A percentile compares a stretch with the other conserved stretches of the same genome.
These are phyloP conservation scores for Inga laurina DNA, from an alignment of 306 rosid species.

Conservation along the genomic window DNA sequence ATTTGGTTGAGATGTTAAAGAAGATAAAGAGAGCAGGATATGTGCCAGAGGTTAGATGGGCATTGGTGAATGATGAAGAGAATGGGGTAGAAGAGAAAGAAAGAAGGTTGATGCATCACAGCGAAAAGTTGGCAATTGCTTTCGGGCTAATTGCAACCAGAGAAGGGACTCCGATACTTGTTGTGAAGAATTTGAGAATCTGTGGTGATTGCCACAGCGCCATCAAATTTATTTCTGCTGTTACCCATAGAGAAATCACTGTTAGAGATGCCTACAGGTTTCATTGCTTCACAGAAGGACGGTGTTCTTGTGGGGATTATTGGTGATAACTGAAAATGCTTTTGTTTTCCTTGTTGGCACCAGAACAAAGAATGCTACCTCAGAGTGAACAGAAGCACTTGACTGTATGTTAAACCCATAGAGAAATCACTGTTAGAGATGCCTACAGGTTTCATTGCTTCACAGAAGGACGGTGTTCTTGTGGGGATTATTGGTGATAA, in stretches of 20 bases:
- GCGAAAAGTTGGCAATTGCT: slow-evolving; percentile 81
- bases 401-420: neutral
- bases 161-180: slow-evolving; percentile 69
- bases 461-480: slow-evolving; percentile 70
- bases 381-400: neutral
- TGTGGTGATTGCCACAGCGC: slow-evolving; percentile 91
- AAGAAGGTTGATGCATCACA: slow-evolving; percentile 60
- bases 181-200: slow-evolving; percentile 79
- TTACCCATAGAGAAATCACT: slow-evolving; percentile 71
- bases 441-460: slow-evolving; percentile 82
- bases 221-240: slow-evolving; percentile 64
- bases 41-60: slow-evolving; percentile 65
- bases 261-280: slow-evolving; percentile 78
- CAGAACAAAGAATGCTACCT: neutral
- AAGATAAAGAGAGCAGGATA: slow-evolving; percentile 72
- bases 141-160: slow-evolving; percentile 65
- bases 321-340: slow-evolving; percentile 48
- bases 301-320: slow-evolving; percentile 81
- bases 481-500: slow-evolving; percentile 78
- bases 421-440: slow-evolving; percentile 83
- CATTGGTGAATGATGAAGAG: slow-evolving; percentile 60
- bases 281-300: slow-evolving; percentile 76
- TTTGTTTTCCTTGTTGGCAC: neutral
- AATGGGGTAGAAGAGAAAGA: slow-evolving; percentile 63
- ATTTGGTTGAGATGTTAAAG: slow-evolving; percentile 61